Percentiles rank a stretch among this genome's conserved stretches.
Evolutionary conservation across 345 rosid genomes (phyloP).

Genomic region (Lumnitzera racemosa): DNA sequence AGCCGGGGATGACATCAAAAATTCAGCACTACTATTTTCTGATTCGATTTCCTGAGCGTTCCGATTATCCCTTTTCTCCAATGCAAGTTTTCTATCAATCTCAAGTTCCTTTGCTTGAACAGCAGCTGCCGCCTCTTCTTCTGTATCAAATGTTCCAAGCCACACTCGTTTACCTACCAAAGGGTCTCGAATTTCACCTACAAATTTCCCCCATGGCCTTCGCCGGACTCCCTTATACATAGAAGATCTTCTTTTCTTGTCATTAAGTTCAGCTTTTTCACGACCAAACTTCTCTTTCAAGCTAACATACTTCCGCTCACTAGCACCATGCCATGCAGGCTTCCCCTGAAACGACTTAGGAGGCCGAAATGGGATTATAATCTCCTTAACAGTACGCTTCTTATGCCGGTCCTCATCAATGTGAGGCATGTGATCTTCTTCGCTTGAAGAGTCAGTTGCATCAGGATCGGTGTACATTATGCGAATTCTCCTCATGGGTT

Average conservation of each 20-base stretch:
- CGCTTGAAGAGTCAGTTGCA: constrained; percentile 6
- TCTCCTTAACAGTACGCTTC: constrained; percentile 2
- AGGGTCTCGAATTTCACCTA: constrained; percentile 5
- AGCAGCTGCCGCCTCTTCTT: background rate
- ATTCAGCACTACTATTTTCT: background rate
- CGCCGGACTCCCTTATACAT: constrained; percentile 4
- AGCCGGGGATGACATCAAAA: constrained; percentile 3
- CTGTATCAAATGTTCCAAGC: background rate
- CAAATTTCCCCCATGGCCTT: constrained; percentile 6
- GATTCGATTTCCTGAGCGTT: no score
- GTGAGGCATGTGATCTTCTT: background rate
- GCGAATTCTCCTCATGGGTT: constrained; percentile 4
- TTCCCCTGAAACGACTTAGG: background rate
- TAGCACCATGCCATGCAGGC: background rate
- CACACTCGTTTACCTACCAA: background rate
- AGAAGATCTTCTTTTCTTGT: background rate
- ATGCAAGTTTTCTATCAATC: background rate
- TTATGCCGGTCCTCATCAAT: background rate
- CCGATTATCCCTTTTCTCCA: background rate
- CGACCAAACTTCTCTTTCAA: background rate
- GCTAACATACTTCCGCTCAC: constrained; percentile 1
- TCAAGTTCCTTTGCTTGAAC: constrained; percentile 5
- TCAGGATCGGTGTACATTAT: constrained; percentile 1
- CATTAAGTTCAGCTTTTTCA: background rate
- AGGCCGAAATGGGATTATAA: background rate